These are phyloP conservation scores for Erodium moschatum DNA, from an alignment of 441 rosid species.

Conservation along the genomic window DNA sequence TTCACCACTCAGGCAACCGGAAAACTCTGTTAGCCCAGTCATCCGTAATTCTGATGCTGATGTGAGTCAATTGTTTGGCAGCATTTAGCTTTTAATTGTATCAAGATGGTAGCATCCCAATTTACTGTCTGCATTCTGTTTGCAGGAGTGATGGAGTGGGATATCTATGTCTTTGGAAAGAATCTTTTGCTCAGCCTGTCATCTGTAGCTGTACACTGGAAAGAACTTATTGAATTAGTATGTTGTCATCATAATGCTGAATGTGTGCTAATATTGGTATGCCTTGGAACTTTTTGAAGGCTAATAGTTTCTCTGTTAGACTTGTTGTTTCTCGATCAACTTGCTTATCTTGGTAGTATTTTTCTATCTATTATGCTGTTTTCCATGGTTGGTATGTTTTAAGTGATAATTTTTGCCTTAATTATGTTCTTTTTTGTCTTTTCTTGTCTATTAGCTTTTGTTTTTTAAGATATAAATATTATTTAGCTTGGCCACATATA, in stretches of 20 bases:
- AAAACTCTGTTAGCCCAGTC: constrained; percentile 39
- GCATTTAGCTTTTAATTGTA: background rate
- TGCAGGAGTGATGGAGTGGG: constrained; percentile 7
- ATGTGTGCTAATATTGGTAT: constrained; percentile 2
- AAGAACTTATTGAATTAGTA: background rate
- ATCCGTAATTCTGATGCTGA: constrained; percentile 35
- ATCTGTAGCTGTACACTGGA: background rate
- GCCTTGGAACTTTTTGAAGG: background rate
- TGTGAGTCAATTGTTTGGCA: constrained; percentile 28
- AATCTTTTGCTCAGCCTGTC: no score
- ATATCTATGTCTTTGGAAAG: background rate
- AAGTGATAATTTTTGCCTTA: background rate
- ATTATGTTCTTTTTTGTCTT: background rate
- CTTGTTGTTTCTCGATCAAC: background rate
- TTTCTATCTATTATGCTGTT: background rate
- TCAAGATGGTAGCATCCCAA: background rate
- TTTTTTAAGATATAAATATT: background rate
- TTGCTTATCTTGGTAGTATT: background rate
- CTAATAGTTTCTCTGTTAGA: constrained; percentile 1
- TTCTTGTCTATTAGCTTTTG: background rate
- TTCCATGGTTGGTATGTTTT: background rate
- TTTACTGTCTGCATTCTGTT: background rate
- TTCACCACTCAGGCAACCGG: constrained; percentile 32
- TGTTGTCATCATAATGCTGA: constrained; percentile 5
- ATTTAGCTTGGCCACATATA: no score